These are phyloP conservation scores for Kodamaea ohmeri DNA, from an alignment of 1,139 yeast genomes.

Conservation along the genomic window DNA sequence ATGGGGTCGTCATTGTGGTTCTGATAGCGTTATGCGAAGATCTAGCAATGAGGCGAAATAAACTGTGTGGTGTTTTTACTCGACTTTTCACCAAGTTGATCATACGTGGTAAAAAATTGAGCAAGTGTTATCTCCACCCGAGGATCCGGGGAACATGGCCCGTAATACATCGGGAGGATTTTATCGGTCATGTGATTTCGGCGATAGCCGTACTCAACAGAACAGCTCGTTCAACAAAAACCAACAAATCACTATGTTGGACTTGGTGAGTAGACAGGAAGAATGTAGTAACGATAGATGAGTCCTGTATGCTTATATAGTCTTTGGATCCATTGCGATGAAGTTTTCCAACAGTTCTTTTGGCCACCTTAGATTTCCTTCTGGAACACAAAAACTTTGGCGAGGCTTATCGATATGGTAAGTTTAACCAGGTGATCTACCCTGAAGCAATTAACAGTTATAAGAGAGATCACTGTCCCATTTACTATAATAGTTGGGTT, in stretches of 20 bases:
- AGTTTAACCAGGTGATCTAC: no score
- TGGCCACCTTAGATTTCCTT: no score
- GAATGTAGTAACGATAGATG: no score
- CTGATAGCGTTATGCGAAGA: background rate
- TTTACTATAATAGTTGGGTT: no score
- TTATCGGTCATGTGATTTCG: slow-evolving; percentile 1
- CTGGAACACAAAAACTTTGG: no score
- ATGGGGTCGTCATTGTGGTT: slow-evolving; percentile 6
- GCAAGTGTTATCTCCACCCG: background rate
- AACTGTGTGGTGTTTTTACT: background rate
- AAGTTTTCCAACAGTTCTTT: no score
- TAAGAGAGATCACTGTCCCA: no score
- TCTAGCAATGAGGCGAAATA: slow-evolving; percentile 1
- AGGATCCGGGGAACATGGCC: background rate
- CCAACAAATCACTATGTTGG: no score
- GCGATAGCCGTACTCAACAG: background rate
- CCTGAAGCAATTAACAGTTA: no score
- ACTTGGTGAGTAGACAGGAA: background rate
- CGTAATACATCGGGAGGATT: background rate
- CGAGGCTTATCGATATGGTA: no score
- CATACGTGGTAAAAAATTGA: slow-evolving; percentile 1
- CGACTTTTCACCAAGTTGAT: slow-evolving; percentile 2
- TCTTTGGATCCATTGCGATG: no score
- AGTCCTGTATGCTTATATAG: no score
- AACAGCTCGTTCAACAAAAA: background rate